Evolutionary conservation across 768 basidiomycete genomes (phyloP).

Genomic region (Myochromella boudieri): DNA sequence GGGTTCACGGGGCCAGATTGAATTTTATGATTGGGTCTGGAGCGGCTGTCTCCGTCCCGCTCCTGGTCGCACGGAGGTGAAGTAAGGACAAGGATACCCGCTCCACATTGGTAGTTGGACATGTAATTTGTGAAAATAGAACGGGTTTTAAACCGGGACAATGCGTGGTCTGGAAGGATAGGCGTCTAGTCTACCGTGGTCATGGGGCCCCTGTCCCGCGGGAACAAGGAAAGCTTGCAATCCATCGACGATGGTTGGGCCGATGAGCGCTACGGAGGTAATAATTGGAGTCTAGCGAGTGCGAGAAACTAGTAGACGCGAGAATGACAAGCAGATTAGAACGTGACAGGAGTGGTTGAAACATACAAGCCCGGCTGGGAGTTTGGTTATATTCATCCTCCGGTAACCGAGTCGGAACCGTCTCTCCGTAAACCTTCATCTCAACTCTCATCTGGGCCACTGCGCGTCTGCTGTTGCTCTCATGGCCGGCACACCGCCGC

Average conservation of each 20-base stretch:
- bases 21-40: not conserved
- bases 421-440: constrained; percentile 24
- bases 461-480: constrained; percentile 13
- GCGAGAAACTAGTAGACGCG: no score
- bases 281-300: constrained; percentile 5
- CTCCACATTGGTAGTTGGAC: constrained; percentile 13
- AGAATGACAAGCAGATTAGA: not conserved
- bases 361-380: no score
- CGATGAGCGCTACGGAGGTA: constrained; percentile 14
- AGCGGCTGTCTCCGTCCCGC: constrained; percentile 8
- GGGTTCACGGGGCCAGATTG: no score
- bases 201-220: constrained; percentile 16
- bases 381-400: no score
- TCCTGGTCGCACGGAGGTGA: constrained; percentile 23
- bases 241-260: not conserved
- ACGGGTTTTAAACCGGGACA: constrained; percentile 10
- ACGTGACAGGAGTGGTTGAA: constrained; percentile 12
- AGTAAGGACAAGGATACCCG: constrained; percentile 17
- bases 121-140: constrained; percentile 18
- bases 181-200: constrained; percentile 16
- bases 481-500: constrained; percentile 30
- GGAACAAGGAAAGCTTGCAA: constrained; percentile 1
- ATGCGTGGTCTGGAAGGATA: constrained; percentile 8
- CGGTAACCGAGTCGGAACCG: constrained; percentile 43
- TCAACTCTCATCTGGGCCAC: constrained; percentile 18